Evolutionary conservation across 495 filamentous ascomycete species (phyloP).

Genomic region (Penicillium alfredii): DNA sequence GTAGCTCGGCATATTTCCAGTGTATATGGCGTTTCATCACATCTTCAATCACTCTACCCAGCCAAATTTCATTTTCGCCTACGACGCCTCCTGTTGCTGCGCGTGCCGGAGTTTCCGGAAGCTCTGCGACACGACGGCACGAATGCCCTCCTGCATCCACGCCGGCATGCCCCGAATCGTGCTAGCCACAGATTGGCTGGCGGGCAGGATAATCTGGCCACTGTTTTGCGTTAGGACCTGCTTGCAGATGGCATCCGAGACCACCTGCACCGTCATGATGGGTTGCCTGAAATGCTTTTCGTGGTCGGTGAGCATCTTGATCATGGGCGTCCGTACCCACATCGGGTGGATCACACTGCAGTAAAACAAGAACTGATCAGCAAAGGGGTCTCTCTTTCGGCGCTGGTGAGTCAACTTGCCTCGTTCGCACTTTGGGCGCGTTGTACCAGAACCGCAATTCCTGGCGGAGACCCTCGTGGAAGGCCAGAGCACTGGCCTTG

Average conservation of each 20-base stretch:
- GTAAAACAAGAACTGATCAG: no score
- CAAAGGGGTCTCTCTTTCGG: not conserved
- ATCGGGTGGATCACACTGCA: slow-evolving; percentile 40
- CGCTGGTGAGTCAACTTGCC: slow-evolving; percentile 17
- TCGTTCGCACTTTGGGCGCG: slow-evolving; percentile 39
- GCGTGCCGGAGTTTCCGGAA: slow-evolving; percentile 6
- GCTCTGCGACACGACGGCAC: slow-evolving; percentile 23
- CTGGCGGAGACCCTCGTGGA: slow-evolving; percentile 48
- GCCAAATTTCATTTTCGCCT: no score
- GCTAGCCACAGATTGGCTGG: slow-evolving; percentile 15
- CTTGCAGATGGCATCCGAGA: slow-evolving; percentile 34
- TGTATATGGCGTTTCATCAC: no score
- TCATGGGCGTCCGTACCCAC: slow-evolving; percentile 45
- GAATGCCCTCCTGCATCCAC: slow-evolving; percentile 37
- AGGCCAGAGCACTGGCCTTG: slow-evolving; percentile 51
- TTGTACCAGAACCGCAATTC: slow-evolving; percentile 40
- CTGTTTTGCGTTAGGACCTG: slow-evolving; percentile 40
- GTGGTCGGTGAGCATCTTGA: slow-evolving; percentile 33
- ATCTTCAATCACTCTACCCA: no score
- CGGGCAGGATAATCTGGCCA: slow-evolving; percentile 37
- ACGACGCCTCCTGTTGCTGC: not conserved
- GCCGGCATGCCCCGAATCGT: slow-evolving; percentile 33
- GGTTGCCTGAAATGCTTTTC: slow-evolving; percentile 33
- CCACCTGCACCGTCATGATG: slow-evolving; percentile 32
- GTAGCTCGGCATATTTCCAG: no score